Base-by-base conservation (phyloP, 305 asterid genomes). In the Solanum hybrid region DNA sequence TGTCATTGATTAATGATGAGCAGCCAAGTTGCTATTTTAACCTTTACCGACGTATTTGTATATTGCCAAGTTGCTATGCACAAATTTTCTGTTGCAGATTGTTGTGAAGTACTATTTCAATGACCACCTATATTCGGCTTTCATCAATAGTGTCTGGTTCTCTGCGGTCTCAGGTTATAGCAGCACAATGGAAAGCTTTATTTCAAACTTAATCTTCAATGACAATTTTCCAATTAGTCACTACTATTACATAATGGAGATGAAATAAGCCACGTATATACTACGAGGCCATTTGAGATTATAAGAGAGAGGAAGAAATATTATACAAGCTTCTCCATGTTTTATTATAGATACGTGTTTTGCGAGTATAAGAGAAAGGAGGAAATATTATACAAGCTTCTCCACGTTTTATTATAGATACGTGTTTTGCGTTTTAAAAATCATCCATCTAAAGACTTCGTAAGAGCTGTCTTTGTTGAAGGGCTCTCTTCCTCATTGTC, bases 391-490 rank as follows among this genome's bases (percentile, higher is more conserved):
- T 29, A 82, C 40, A 82, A 82, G 11, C 72, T 46, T 79, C 22
- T 7, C 29, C 24, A 42, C 10, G 26, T 60, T 40, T 40, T 60
- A 42, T 16, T 42, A 27, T 81, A 82, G 24, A 14, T 40, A 40
- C 16, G 17, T 5, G 73, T 17, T 13, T 29, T 84, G 20, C 40
- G 16, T 84, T 84, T 31, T 31, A 31, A 3, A 84, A 46, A 46
- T 51, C 60, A 84, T 51, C 31, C 75, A 2, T 29, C 87, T 29
- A 29, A 46, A 46, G 32, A 10, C 72, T 27, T 81, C 13, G 26
- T 42, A 10, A 51, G 90, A 81, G 79, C 51, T 66, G 87, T 89
- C 90, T 79, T 90, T 81, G 81, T 34, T n/a, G 88, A 75, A 85
- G 87, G 42, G 38, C 88, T 76, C 8, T 88, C 90, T 71, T 88